phyloP scores from a whole-genome alignment of 306 rosid species.

The Elaeagnus macrophylla region DNA sequence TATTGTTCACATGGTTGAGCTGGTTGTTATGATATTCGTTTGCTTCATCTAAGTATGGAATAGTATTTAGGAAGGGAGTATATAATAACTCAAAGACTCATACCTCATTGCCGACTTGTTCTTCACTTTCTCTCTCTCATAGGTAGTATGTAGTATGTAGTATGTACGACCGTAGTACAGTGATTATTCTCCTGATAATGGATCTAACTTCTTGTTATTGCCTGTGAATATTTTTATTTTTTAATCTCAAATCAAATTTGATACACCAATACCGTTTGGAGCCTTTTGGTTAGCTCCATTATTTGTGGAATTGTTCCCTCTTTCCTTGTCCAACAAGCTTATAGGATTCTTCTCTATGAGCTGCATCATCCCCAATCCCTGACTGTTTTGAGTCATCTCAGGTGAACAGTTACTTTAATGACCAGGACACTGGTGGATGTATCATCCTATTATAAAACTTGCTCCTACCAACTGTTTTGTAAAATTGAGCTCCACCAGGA shows the following conservation, averaged over 20 bases:
- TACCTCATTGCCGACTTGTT: too few relatives aligned
- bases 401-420: slow-evolving; percentile 5
- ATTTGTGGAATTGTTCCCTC: slow-evolving; percentile 2
- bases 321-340: slow-evolving; percentile 12
- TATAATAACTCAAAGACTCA: too few relatives aligned
- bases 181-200: too few relatives aligned
- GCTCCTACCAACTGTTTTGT: slow-evolving; percentile 16
- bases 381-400: slow-evolving; percentile 9
- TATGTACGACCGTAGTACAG: too few relatives aligned
- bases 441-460: slow-evolving; percentile 15
- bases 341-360: slow-evolving; percentile 18
- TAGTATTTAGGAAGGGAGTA: background rate
- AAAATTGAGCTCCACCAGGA: slow-evolving; percentile 4
- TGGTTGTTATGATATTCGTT: background rate
- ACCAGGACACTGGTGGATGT: slow-evolving; percentile 11
- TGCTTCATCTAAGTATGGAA: background rate
- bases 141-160: too few relatives aligned
- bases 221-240: too few relatives aligned
- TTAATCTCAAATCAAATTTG: too few relatives aligned
- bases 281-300: background rate
- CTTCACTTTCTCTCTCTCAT: too few relatives aligned
- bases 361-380: slow-evolving; percentile 16
- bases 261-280: too few relatives aligned
- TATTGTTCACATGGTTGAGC: background rate
- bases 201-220: too few relatives aligned